Base-by-base conservation (phyloP, 441 rosid genomes). In the Brassica hybrid region DNA sequence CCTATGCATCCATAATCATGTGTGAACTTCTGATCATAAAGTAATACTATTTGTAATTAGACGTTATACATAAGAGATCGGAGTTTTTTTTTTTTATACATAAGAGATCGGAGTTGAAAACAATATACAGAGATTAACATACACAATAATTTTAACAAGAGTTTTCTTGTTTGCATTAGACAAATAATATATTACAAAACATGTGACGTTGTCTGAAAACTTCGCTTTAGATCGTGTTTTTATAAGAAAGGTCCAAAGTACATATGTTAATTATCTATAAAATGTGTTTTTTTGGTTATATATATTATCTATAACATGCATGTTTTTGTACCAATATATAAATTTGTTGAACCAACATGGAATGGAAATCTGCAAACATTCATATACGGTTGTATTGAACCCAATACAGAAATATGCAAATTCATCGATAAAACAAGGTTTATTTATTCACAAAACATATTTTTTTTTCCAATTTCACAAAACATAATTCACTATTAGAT, bases 21-120 rank as follows among this genome's bases (percentile, higher is more conserved):
- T 59, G n/a, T 38, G 12, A 63, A 41, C 72, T 43, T 66, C 16
- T 56, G 19, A 75, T 41, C 19, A 57, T 57, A 65, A 74, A 54
- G 5, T 19, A 12, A 62, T 14, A 14, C 21, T 13, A 48, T 21
- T 67, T 43, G 17, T 45, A 45, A 12, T 13, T 45, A 5, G 14
- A 67, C 58, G 59, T 18, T 17, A 41, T 65, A 12, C 36, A 41
- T 50, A 50, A 50, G 54, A 13, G 54, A 11, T 43, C 48, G 5
- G 50, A 2, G 10, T 10, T 11, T 25, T 25, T 25, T n/a, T n/a
- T 25, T 25, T 25, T 25, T 16, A 38, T 65, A 11, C 34, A 38
- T n/a, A 48, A 48, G 57, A 14, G 58, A n/a, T 50, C 56, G 10
- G 57, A 2, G 7, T 14, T 16, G 57, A 14, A n/a, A 52, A 52